A percentile compares a stretch with the other conserved stretches of the same genome.
These are phyloP conservation scores for Serendipita vermifera DNA, from an alignment of 768 basidiomycete species.

Conservation along the genomic window DNA sequence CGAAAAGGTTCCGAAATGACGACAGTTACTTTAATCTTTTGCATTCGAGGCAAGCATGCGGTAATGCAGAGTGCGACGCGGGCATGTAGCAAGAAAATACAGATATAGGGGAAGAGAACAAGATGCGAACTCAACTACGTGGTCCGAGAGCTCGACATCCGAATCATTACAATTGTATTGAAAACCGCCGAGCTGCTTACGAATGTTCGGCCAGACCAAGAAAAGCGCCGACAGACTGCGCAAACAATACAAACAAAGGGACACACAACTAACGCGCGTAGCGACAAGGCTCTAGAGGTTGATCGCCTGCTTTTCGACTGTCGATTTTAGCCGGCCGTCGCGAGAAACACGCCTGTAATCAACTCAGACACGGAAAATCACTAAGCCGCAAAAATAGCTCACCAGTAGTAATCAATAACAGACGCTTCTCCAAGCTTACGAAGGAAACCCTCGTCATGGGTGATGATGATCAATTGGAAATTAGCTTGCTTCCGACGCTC, in stretches of 20 bases:
- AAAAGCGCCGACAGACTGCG: no score
- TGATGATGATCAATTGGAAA: slow-evolving; percentile 94
- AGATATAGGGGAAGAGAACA: no score
- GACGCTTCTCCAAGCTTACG: slow-evolving; percentile 77
- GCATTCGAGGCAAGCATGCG: background rate
- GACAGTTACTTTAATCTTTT: background rate
- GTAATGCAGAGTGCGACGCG: background rate
- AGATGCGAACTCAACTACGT: no score
- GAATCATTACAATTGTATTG: no score
- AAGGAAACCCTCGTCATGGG: slow-evolving; percentile 93
- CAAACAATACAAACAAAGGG: no score
- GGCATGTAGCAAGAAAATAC: slow-evolving; percentile 6
- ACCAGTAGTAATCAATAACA: slow-evolving; percentile 96
- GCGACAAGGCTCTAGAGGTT: background rate
- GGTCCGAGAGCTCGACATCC: no score
- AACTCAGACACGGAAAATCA: background rate
- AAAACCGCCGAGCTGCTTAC: background rate
- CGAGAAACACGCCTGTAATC: slow-evolving; percentile 68
- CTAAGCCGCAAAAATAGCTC: slow-evolving; percentile 19
- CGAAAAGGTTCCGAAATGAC: background rate
- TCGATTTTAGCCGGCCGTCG: slow-evolving; percentile 58
- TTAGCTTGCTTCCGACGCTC: slow-evolving; percentile 80
- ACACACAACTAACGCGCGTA: no score
- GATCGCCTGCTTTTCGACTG: slow-evolving; percentile 23
- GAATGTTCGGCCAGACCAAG: background rate